Base-by-base conservation (phyloP, 441 rosid species). In the Populus trichocarpa region DNA sequence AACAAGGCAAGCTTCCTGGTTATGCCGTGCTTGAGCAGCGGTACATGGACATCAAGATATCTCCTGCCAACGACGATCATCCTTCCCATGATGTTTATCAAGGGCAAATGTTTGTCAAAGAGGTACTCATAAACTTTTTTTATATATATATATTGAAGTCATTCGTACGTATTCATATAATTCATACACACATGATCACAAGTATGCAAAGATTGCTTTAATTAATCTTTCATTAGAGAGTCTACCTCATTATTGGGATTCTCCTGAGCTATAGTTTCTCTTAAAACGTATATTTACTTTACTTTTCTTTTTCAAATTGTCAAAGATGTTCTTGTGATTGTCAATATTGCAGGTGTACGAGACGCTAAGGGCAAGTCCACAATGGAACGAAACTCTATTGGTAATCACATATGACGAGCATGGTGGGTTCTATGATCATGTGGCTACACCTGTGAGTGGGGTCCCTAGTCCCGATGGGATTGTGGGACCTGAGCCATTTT, bases 41-140 rank as follows among this genome's bases (percentile, higher is more conserved):
- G 75, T 95, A 90, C 90, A 38, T 75, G 85, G 98, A 95, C 72
- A 36, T 84, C 0, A 86, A 84, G 76, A 5, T 13, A 0, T 81
- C 77, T 40, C 97, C 97, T 0, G 98, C 92, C 74, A 90, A 79
- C 59, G 97, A 95, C 57, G 98, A 95, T 73, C 98, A 95, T 75
- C 97, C 98, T 7, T 91, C 98, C 9, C 98, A 93, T 81, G 98
- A 95, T 75, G 97, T 95, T 28, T 90, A 89, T 78, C 89, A 88
- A 66, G 94, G 96, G 36, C 91, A 91, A 80, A 86, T 84, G 84
- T 82, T 87, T 25, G 81, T 84, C 74, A 84, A 84, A 67, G 80
- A 84, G 84, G 86, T 83, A 8, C 3, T 46, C 50, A 40, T 40
- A 12, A 40, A 40, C 14, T 40, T 12, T 40, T 10, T 40, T 6